Evolutionary conservation across 352 stramenopile genomes (phyloP).

Genomic region (Phytophthora vignae): DNA sequence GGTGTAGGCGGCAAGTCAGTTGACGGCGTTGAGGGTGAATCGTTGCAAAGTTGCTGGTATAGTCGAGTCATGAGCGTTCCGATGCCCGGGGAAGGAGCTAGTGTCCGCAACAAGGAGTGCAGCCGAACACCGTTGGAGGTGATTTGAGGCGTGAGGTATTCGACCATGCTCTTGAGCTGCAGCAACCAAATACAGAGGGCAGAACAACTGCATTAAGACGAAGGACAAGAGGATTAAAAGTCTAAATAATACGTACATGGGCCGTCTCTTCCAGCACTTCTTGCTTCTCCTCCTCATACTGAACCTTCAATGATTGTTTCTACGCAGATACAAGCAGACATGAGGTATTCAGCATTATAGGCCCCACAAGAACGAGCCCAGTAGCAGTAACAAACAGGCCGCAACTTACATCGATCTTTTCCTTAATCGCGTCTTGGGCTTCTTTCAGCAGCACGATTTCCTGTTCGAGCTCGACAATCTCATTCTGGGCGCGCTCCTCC

Average conservation of each 20-base stretch:
- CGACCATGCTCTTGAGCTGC: slow-evolving; percentile 58
- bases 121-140: slow-evolving; percentile 60
- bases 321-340: slow-evolving; percentile 24
- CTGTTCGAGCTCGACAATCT: slow-evolving; percentile 62
- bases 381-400: not conserved
- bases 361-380: not conserved
- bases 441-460: slow-evolving; percentile 73
- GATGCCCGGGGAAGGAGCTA: slow-evolving; percentile 64
- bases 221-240: not conserved
- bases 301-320: slow-evolving; percentile 65
- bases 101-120: slow-evolving; percentile 70
- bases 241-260: slow-evolving; percentile 46
- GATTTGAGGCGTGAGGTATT: slow-evolving; percentile 66
- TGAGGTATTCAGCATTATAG: not conserved
- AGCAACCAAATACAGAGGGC: slow-evolving; percentile 10
- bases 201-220: not conserved
- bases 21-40: slow-evolving; percentile 25
- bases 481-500: slow-evolving; percentile 51
- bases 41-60: slow-evolving; percentile 70
- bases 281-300: slow-evolving; percentile 71
- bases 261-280: slow-evolving; percentile 67
- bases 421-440: slow-evolving; percentile 51
- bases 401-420: slow-evolving; percentile 53
- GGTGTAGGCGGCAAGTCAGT: slow-evolving; percentile 22
- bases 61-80: slow-evolving; percentile 80